These are phyloP conservation scores for Gossypium schwendimanii DNA, from an alignment of 441 rosid genomes.

Conservation along the genomic window DNA sequence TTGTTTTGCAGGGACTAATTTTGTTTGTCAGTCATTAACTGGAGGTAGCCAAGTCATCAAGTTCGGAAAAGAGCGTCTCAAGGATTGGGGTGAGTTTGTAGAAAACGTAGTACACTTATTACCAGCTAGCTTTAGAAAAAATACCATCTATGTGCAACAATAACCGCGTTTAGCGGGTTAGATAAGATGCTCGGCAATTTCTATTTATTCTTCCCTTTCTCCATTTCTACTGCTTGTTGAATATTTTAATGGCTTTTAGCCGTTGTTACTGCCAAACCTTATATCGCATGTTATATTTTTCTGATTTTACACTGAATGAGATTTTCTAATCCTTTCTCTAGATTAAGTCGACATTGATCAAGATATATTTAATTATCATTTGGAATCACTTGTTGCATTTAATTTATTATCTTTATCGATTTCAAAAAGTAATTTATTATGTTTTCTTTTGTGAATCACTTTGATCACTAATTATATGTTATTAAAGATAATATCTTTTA, in stretches of 20 bases:
- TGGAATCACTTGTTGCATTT: no score
- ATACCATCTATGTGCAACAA: neutral
- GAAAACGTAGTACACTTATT: neutral
- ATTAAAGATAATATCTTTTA: no score
- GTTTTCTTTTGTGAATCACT: no score
- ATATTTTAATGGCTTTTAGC: neutral
- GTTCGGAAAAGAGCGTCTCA: neutral
- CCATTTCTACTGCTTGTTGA: neutral
- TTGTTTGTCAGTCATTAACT: neutral
- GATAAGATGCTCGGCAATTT: neutral
- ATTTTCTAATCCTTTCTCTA: neutral
- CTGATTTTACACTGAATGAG: neutral
- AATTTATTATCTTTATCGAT: no score
- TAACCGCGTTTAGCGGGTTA: neutral
- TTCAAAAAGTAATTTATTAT: no score
- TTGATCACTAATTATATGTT: no score
- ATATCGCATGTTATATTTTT: neutral
- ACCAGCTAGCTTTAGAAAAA: neutral
- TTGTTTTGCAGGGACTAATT: conserved; percentile 6
- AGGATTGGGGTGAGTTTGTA: neutral
- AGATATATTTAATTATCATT: no score
- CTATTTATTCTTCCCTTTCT: neutral
- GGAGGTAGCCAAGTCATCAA: neutral
- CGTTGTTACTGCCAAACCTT: neutral
- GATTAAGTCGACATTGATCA: no score